Base-by-base conservation (phyloP, 2,329 filamentous ascomycete genomes). In the Chaetomium globosum region DNA sequence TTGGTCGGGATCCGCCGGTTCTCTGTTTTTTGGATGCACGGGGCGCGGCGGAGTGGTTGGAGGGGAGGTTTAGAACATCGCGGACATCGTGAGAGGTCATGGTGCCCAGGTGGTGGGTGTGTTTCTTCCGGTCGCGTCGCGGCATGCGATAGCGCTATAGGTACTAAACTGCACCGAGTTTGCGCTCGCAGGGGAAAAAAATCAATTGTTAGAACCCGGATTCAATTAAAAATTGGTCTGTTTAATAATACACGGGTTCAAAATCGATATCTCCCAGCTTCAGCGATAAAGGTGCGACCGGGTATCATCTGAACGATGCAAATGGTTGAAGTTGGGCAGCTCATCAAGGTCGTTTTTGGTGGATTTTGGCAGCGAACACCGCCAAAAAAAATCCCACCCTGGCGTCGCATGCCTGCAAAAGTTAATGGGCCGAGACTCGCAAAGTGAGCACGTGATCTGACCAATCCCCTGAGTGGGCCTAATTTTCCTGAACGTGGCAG, bases 11-110 rank as follows among this genome's bases (percentile, higher is more conserved):
- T 55, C 83, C 85, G 19, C 83, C 80, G 7, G 85, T 80, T 75
- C 90, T 93, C 72, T 89, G 87, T 75, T 94, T 93, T 80, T 95
- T 96, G 52, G 85, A 79, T 49, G 88, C 86, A 68, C 89, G 80
- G 61, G 81, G 74, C 59, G 78, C 80, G 59, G 80, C 73, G 59
- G 79, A 72, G 67, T 80, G 78, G 36, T 87, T 88, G 71, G 87
- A 81, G 58, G 89, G 89, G 75, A 96, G 82, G 77, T 93, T 92
- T 74, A 96, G 87, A 75, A 96, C 91, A 77, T 96, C 92, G 80
- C 91, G 92, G 72, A 96, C 87, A 82, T 96, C 92, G 76, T 88
- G 85, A 68, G 89, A 89, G 67, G 89, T 83, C 88, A 91, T 91
- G 69, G 73, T 81, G 71, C n/a, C n/a, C n/a, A n/a, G n/a, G 65